phyloP scores from a whole-genome alignment of 2,329 filamentous ascomycete genomes.

The Claviceps humidiphila region DNA sequence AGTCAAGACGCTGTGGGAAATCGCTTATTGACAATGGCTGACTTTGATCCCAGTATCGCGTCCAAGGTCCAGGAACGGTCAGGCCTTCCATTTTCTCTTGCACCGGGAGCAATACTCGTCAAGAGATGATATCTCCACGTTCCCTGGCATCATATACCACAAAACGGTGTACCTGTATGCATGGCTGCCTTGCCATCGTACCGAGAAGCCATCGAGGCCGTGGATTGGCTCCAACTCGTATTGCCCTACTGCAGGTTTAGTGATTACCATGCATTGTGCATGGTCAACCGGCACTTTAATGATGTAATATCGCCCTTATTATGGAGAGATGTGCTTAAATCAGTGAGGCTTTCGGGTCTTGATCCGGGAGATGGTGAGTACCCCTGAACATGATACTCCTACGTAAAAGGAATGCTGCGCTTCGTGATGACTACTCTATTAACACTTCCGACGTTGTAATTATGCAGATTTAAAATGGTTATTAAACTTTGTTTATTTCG shows the following conservation, averaged over 20 bases:
- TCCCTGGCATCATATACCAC: neutral
- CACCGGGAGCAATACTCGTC: too few relatives aligned
- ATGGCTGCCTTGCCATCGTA: slow-evolving; percentile 36
- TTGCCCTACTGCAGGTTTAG: slow-evolving; percentile 28
- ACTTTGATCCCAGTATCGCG: too few relatives aligned
- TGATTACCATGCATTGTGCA: slow-evolving; percentile 33
- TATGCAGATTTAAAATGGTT: slow-evolving; percentile 37
- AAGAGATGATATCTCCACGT: too few relatives aligned
- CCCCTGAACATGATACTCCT: neutral
- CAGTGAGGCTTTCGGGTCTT: slow-evolving; percentile 25
- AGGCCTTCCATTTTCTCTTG: too few relatives aligned
- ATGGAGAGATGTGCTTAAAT: slow-evolving; percentile 36
- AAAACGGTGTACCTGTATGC: neutral
- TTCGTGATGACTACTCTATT: neutral
- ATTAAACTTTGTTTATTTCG: slow-evolving; percentile 29
- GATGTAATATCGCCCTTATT: slow-evolving; percentile 35
- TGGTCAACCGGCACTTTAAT: slow-evolving; percentile 34
- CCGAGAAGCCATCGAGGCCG: slow-evolving; percentile 30
- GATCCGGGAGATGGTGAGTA: slow-evolving; percentile 32
- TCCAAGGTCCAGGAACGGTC: too few relatives aligned
- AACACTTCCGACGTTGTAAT: neutral
- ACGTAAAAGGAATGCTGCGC: too few relatives aligned
- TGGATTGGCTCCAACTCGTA: slow-evolving; percentile 36
- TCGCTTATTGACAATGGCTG: too few relatives aligned
- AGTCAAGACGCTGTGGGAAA: too few relatives aligned